Conservation (phyloP, 2,329 filamentous ascomycete species). For the Aureobasidium namibiae region DNA sequence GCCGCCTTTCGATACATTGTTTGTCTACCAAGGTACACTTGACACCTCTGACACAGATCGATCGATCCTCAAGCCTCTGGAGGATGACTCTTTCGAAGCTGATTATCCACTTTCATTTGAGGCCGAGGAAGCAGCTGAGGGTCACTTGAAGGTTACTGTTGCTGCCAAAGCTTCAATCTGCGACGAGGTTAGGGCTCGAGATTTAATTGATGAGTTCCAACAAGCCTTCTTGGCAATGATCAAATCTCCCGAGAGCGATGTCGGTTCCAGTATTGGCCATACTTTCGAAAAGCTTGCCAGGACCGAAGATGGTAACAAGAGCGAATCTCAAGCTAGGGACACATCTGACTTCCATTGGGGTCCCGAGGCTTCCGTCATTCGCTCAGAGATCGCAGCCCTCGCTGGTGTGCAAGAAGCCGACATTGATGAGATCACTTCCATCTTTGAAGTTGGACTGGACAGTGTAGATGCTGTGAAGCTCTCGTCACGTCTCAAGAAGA, state of each 20-base stretch:
- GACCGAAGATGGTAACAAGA: slow-evolving; percentile 8
- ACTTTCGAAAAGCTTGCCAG: slow-evolving; percentile 10
- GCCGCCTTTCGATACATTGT: slow-evolving; percentile 68
- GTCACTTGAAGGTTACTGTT: slow-evolving; percentile 48
- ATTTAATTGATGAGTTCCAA: slow-evolving; percentile 38
- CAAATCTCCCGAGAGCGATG: slow-evolving; percentile 23
- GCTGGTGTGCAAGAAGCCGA: slow-evolving; percentile 44
- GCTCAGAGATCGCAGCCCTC: slow-evolving; percentile 55
- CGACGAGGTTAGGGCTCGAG: slow-evolving; percentile 26
- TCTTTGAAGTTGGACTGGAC: slow-evolving; percentile 79
- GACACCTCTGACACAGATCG: neutral
- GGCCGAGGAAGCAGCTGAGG: slow-evolving; percentile 45
- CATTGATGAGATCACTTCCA: slow-evolving; percentile 52
- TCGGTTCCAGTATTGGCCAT: slow-evolving; percentile 18
- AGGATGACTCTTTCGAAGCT: slow-evolving; percentile 27
- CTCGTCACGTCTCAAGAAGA: slow-evolving; percentile 59
- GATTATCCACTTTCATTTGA: slow-evolving; percentile 78
- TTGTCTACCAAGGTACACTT: slow-evolving; percentile 62
- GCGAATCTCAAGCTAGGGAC: slow-evolving; percentile 18
- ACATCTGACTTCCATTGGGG: slow-evolving; percentile 51
- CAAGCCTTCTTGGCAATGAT: slow-evolving; percentile 30
- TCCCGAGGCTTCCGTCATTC: slow-evolving; percentile 43
- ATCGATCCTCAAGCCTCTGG: slow-evolving; percentile 1
- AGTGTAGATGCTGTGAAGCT: slow-evolving; percentile 88
- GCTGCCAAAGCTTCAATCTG: slow-evolving; percentile 47